These are phyloP conservation scores for Cryptosporidium ryanae DNA, from an alignment of 169 alveolate species.

Conservation along the genomic window DNA sequence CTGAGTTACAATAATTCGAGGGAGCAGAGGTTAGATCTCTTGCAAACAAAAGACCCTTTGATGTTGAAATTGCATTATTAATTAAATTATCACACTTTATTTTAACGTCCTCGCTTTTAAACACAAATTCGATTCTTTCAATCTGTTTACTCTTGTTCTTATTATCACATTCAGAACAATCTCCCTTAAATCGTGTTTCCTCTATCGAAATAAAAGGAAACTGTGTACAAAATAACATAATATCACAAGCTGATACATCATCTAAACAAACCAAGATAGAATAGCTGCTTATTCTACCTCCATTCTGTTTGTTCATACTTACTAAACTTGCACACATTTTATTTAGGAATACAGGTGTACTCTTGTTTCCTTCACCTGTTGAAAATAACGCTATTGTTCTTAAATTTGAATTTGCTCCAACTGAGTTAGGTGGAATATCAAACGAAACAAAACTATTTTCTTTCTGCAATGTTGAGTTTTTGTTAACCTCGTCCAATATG, in stretches of 20 bases:
- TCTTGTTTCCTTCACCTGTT: background rate
- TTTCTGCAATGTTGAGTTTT: slow-evolving; percentile 4
- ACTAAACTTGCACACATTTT: background rate
- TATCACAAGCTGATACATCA: slow-evolving; percentile 9
- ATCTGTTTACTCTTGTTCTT: background rate
- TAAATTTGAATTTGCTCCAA: slow-evolving; percentile 10
- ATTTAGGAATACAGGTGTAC: slow-evolving; percentile 12
- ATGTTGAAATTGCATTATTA: background rate
- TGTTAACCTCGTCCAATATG: slow-evolving; percentile 5
- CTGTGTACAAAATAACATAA: slow-evolving; percentile 51
- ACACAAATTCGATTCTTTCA: slow-evolving; percentile 5
- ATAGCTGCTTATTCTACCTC: slow-evolving; percentile 1
- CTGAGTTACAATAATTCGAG: slow-evolving; percentile 86
- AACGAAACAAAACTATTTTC: slow-evolving; percentile 21
- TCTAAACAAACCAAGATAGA: slow-evolving; percentile 39
- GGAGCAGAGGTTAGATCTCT: slow-evolving; percentile 86
- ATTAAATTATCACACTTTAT: slow-evolving; percentile 7
- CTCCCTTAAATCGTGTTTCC: slow-evolving; percentile 50
- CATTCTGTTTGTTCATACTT: slow-evolving; percentile 18
- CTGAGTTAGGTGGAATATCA: slow-evolving; percentile 4
- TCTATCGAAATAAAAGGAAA: slow-evolving; percentile 24
- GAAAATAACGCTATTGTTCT: slow-evolving; percentile 16
- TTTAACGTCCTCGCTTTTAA: slow-evolving; percentile 6
- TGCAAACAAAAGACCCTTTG: slow-evolving; percentile 74
- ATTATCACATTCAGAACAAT: background rate